Base-by-base conservation (phyloP, 31 red algal species). In the Asparagopsis taxiformis region DNA sequence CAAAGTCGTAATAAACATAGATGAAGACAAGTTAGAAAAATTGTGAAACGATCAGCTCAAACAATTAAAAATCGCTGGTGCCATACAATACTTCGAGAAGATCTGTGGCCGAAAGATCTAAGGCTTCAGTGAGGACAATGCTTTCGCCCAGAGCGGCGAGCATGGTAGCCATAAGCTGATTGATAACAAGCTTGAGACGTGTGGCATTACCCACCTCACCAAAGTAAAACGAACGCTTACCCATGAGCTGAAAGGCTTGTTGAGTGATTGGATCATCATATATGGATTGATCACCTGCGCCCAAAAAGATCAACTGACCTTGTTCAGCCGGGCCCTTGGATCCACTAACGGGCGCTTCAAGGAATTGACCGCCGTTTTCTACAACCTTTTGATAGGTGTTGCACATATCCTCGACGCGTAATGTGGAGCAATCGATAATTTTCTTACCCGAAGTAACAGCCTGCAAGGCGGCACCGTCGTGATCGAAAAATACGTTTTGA, bases 131-230 rank as follows among this genome's bases (percentile, higher is more conserved):
- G 3, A 97, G 74, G 20, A 77, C 87, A 43, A 91, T 74, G 35
- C 81, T 84, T 59, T 97, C 93, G n/a, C 87, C 87, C 43, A 97
- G 60, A 26, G 93, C 87, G 38, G 80, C 80, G 21, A 97, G 53
- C 87, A 97, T 91, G 16, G 87, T 80, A 32, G 62, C 87, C 93
- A 97, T 97, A 38, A 91, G 67, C 28, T 79, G 84, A 48, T 97
- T 97, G 36, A 97, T 76, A 22, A 91, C 93, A 17, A 97, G 72
- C 83, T 97, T 97, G 87, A 97, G 91, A 25, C 76, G 75, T 2
- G 93, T 91, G 0, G 87, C 93, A 46, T 75, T 87, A 11, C 93
- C 93, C 44, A 86, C 68, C 3, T 59, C 21, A 16, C 93, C 93
- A 5, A 97, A 56, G 70, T 60, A 91, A 33, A 87, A 88, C 34